These are phyloP conservation scores for Heliosperma pusillum DNA, from an alignment of 148 eudicot species.

Conservation along the genomic window DNA sequence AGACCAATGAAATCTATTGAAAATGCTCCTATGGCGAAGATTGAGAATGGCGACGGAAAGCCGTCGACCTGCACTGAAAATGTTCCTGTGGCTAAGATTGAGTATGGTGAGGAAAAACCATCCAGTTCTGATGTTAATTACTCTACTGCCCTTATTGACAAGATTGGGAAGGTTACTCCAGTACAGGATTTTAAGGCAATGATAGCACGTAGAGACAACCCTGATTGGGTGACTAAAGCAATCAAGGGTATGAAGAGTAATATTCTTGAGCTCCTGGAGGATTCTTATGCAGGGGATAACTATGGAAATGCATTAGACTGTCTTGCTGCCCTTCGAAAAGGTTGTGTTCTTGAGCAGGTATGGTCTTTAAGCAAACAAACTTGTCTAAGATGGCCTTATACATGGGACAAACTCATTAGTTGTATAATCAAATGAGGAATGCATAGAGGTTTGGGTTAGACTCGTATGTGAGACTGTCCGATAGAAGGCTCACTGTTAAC, in stretches of 20 bases:
- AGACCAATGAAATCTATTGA: slow-evolving; percentile 29
- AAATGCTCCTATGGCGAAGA: slow-evolving; percentile 39
- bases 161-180: slow-evolving; percentile 61
- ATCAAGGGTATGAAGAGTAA: slow-evolving; percentile 61
- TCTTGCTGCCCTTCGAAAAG: slow-evolving; percentile 72
- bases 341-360: slow-evolving; percentile 91
- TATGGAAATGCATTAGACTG: slow-evolving; percentile 68
- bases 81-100: slow-evolving; percentile 53
- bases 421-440: not conserved
- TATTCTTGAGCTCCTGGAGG: slow-evolving; percentile 56
- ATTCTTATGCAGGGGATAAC: slow-evolving; percentile 53
- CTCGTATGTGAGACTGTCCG: not conserved
- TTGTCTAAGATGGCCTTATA: not conserved
- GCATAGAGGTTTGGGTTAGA: not conserved
- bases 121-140: slow-evolving; percentile 35
- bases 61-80: slow-evolving; percentile 34
- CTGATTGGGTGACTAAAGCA: slow-evolving; percentile 81
- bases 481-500: not conserved
- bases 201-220: slow-evolving; percentile 81
- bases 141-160: slow-evolving; percentile 43
- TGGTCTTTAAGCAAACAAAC: slow-evolving; percentile 3
- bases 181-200: slow-evolving; percentile 87
- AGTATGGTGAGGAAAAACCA: slow-evolving; percentile 43
- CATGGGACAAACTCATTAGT: not conserved
- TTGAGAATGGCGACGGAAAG: slow-evolving; percentile 51